phyloP scores from a whole-genome alignment of 2,329 filamentous ascomycete species.

The Corinectria fuckeliana region DNA sequence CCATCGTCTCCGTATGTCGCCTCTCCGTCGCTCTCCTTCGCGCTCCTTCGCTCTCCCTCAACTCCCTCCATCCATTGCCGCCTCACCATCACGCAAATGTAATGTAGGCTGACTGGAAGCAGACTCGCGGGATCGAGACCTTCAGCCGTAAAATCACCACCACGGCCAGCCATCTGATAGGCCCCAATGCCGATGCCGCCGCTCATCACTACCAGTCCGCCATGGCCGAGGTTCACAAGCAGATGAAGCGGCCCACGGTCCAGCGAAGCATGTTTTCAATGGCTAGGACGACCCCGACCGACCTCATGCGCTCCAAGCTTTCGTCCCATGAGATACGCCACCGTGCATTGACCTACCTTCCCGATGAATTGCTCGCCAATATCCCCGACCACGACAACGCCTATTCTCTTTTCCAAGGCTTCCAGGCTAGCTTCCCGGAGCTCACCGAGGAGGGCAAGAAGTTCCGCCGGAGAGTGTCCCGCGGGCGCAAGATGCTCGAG shows the following conservation, averaged over 20 bases:
- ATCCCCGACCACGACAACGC: constrained; percentile 85
- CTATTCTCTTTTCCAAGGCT: constrained; percentile 96
- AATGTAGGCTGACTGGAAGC: constrained; percentile 30
- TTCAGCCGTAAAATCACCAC: constrained; percentile 95
- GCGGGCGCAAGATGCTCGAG: constrained; percentile 77
- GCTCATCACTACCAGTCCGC: constrained; percentile 81
- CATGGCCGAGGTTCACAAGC: constrained; percentile 87
- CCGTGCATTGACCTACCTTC: constrained; percentile 83
- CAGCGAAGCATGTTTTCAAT: constrained; percentile 93
- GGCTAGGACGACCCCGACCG: constrained; percentile 88
- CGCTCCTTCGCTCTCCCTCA: constrained; percentile 7
- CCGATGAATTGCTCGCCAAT: constrained; percentile 87
- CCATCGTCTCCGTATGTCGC: constrained; percentile 51
- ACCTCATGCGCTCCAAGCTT: constrained; percentile 89
- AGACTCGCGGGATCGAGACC: constrained; percentile 89
- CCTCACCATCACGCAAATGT: constrained; percentile 22
- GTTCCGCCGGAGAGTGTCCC: constrained; percentile 72
- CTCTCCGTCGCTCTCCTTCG: constrained; percentile 17
- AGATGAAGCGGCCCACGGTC: constrained; percentile 81
- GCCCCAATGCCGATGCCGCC: constrained; percentile 60
- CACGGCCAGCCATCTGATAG: constrained; percentile 90
- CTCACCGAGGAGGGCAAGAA: constrained; percentile 73
- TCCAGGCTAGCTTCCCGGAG: constrained; percentile 85
- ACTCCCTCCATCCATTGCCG: constrained; percentile 22
- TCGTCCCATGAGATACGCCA: constrained; percentile 93